phyloP scores from a whole-genome alignment of 2,329 filamentous ascomycete genomes.

The Trichoderma simmonsii region DNA sequence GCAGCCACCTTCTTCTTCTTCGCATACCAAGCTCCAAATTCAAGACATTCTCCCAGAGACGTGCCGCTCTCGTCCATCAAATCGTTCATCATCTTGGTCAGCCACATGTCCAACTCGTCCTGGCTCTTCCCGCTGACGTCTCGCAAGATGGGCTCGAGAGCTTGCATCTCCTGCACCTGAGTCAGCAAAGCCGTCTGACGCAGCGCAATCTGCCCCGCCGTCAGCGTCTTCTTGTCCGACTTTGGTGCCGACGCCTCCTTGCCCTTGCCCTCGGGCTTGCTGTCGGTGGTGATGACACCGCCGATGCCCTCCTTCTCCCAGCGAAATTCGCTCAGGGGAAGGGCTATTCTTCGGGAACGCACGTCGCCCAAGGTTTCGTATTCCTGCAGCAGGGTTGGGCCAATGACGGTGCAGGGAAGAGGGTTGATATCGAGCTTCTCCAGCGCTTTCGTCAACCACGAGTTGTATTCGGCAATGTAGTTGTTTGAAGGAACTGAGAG shows the following conservation, averaged over 20 bases:
- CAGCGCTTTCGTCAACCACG: slow-evolving; percentile 74
- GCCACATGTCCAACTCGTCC: slow-evolving; percentile 91
- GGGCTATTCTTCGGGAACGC: slow-evolving; percentile 74
- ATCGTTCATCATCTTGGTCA: slow-evolving; percentile 81
- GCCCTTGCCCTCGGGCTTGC: slow-evolving; percentile 52
- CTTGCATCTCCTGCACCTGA: slow-evolving; percentile 79
- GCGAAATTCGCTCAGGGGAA: slow-evolving; percentile 77
- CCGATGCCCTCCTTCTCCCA: slow-evolving; percentile 79
- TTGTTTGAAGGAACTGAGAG: slow-evolving; percentile 78
- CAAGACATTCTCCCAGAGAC: slow-evolving; percentile 80
- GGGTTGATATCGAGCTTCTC: slow-evolving; percentile 67
- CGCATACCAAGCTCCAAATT: slow-evolving; percentile 82
- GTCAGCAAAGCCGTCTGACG: slow-evolving; percentile 77
- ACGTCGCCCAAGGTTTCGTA: slow-evolving; percentile 67
- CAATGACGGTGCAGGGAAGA: slow-evolving; percentile 75
- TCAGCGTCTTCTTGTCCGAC: slow-evolving; percentile 49
- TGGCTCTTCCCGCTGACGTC: slow-evolving; percentile 82
- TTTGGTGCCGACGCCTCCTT: slow-evolving; percentile 36
- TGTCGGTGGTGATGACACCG: slow-evolving; percentile 58
- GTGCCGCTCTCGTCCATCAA: slow-evolving; percentile 76
- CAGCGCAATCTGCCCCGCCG: slow-evolving; percentile 67
- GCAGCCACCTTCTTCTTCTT: slow-evolving; percentile 56
- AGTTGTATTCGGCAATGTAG: slow-evolving; percentile 79
- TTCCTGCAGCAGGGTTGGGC: slow-evolving; percentile 77
- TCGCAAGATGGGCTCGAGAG: slow-evolving; percentile 76